A percentile compares a stretch with the other conserved stretches of the same genome.
These are phyloP conservation scores for Vitis rupestris DNA, from an alignment of 164 flowering plant genomes.

Conservation along the genomic window DNA sequence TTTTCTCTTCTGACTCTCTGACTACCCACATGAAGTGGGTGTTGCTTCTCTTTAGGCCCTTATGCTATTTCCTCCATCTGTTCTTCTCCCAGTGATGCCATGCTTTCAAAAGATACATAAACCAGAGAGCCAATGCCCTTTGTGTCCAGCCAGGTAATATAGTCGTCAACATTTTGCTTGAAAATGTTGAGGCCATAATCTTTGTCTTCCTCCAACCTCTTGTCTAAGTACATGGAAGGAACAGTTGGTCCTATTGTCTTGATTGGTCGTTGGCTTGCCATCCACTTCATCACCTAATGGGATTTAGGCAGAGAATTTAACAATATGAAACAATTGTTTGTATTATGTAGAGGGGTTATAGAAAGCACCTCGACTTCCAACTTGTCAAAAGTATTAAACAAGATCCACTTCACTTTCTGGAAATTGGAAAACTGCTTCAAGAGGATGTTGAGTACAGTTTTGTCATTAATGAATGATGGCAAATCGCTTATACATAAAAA, in stretches of 20 bases:
- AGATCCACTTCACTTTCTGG: constrained; percentile 28
- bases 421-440: constrained; percentile 35
- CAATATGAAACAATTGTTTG: too few species aligned
- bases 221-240: constrained; percentile 33
- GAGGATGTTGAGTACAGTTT: neutral
- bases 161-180: too few species aligned
- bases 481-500: constrained; percentile 25
- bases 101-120: constrained; percentile 43
- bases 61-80: constrained; percentile 34
- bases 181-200: too few species aligned
- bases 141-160: constrained; percentile 25
- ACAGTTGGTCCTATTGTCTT: constrained; percentile 38
- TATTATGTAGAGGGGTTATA: too few species aligned
- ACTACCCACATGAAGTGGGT: constrained; percentile 46
- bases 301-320: too few species aligned
- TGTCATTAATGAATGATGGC: constrained; percentile 35
- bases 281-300: constrained; percentile 23
- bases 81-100: constrained; percentile 21
- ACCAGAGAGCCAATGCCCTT: constrained; percentile 30
- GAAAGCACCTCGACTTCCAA: constrained; percentile 38
- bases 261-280: constrained; percentile 22
- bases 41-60: constrained; percentile 13
- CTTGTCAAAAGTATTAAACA: constrained; percentile 40
- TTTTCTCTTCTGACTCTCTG: constrained; percentile 27
- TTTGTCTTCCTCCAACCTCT: too few species aligned